Evolutionary conservation across 2,329 filamentous ascomycete species (phyloP).

Genomic region (Trichoderma harzianum): DNA sequence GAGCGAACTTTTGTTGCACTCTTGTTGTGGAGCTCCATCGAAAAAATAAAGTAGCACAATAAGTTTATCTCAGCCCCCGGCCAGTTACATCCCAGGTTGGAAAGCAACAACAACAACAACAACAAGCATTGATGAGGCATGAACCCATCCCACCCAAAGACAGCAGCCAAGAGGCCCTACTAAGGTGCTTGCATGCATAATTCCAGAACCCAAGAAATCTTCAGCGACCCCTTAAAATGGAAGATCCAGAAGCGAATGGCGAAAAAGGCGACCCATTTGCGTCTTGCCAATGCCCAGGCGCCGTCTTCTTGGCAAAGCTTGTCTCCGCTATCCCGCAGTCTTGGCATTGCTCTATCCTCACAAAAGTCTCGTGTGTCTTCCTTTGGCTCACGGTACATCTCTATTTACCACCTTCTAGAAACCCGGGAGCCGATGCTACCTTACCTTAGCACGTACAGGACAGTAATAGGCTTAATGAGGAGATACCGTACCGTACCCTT

Average conservation of each 20-base stretch:
- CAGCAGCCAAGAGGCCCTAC: not conserved
- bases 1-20: not conserved
- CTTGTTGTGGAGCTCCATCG: not conserved
- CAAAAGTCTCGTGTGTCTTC: not conserved
- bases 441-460: not conserved
- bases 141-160: not conserved
- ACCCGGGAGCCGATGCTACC: not conserved
- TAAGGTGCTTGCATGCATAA: not conserved
- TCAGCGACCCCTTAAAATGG: not conserved
- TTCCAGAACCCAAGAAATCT: not conserved
- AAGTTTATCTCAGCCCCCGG: not conserved
- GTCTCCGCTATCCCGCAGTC: slow-evolving; percentile 22
- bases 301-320: slow-evolving; percentile 32
- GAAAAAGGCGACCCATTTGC: not conserved
- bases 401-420: not conserved
- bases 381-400: not conserved
- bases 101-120: too few species aligned
- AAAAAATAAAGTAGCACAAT: not conserved
- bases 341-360: slow-evolving; percentile 18
- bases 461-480: not conserved
- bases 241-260: not conserved
- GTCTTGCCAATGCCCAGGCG: not conserved
- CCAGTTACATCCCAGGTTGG: not conserved
- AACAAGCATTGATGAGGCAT: not conserved
- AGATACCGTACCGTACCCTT: not conserved